Percentiles rank a stretch among this genome's conserved stretches.
These are phyloP conservation scores for Leccinum variicolor DNA, from an alignment of 768 basidiomycete species.

Conservation along the genomic window DNA sequence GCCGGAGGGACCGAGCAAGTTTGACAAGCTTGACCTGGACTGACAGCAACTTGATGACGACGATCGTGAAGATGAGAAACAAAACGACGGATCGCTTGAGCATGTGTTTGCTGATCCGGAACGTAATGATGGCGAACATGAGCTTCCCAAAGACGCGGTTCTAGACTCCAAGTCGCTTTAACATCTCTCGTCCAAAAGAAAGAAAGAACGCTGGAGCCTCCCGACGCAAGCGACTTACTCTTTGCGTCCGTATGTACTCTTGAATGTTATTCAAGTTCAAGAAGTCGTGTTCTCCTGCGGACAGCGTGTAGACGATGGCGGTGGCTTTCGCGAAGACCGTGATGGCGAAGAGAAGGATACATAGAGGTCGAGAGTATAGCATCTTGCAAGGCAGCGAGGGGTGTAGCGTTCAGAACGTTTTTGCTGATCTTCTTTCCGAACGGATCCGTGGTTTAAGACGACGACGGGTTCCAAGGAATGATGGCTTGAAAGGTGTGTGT, in stretches of 20 bases:
- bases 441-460: not conserved
- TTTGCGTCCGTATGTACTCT: slow-evolving; percentile 18
- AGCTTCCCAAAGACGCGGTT: slow-evolving; percentile 22
- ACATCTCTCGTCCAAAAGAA: not conserved
- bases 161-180: slow-evolving; percentile 4
- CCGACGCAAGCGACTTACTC: slow-evolving; percentile 8
- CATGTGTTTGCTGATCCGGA: slow-evolving; percentile 27
- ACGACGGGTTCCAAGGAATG: not conserved
- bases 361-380: slow-evolving; percentile 12
- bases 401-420: not conserved
- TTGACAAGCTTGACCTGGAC: slow-evolving; percentile 30
- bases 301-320: slow-evolving; percentile 19
- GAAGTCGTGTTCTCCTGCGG: slow-evolving; percentile 16
- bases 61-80: slow-evolving; percentile 29
- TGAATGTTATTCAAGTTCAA: slow-evolving; percentile 15
- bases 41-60: slow-evolving; percentile 28
- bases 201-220: not conserved
- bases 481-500: not conserved
- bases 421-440: not conserved
- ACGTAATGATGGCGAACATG: slow-evolving; percentile 24
- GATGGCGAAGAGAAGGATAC: slow-evolving; percentile 10
- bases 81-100: slow-evolving; percentile 28
- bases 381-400: slow-evolving; percentile 9
- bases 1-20: slow-evolving; percentile 23
- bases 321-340: slow-evolving; percentile 20